Evolutionary conservation across 2,329 filamentous ascomycete genomes (phyloP), one percentile per base, ranked within the genome.

Genomic region (Alternaria consortialis): DNA sequence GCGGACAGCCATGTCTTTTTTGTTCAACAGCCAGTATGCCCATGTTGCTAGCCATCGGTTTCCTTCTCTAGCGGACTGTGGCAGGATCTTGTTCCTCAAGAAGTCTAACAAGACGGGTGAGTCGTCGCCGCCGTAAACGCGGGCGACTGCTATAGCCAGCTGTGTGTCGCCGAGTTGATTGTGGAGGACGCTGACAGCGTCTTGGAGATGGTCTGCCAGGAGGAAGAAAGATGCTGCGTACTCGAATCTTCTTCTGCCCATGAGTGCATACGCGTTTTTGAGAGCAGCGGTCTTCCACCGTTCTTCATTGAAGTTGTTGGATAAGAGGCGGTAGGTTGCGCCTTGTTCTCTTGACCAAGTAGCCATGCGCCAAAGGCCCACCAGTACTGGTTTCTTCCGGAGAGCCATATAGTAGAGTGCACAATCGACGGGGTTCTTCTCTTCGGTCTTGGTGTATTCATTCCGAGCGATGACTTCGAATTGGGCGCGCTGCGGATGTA

Each of bases 211-310:
- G 67, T 94, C 93, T 2, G 92, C 96, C 1, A 99, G 84, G 6
- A 99, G 84, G 82, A 99, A 99, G 80, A 98, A 99, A 0, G 95
- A 91, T 1, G 94, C 95, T 3, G 95, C 94, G 74, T 99, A 99
- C 79, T 92, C 93, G 76, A 97, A 97, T 51, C 95, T 86, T 44
- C 93, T 87, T 79, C 93, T 96, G 66, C 94, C 95, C 74, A 99
- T 89, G 56, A 99, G 80, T 3, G 95, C 94, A 79, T 97, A 99
- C 0, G 95, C 95, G 76, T 99, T 99, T 80, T 99, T 99, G 61
- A 97, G 82, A 0, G 95, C 95, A 5, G 92, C 88, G 1, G 91
- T 97, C 76, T 87, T 91, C 92, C 95, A 98, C 68, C 92, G 90
- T 0, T 89, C 85, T 63, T 97, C 91, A 4, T 88, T 85, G 77